Evolutionary conservation across 352 stramenopile genomes (phyloP).

Genomic region (Peronosclerospora sorghi): DNA sequence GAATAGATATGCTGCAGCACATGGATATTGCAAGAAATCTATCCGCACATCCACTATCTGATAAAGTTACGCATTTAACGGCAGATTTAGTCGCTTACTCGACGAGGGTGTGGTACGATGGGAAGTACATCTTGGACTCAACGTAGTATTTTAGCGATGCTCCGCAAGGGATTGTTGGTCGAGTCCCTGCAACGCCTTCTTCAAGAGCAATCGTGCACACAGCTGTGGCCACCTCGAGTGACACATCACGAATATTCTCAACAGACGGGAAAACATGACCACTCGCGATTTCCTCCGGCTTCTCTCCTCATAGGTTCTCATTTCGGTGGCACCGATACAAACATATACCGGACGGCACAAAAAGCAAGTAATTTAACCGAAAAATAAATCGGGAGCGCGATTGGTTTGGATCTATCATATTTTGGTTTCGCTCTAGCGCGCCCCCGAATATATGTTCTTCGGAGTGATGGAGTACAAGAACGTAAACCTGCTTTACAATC

Average conservation of each 20-base stretch:
- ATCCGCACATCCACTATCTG: neutral
- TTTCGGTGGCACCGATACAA: too few species aligned
- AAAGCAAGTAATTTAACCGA: conserved; percentile 77
- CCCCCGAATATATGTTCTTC: too few species aligned
- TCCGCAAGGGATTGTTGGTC: conserved; percentile 52
- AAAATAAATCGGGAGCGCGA: too few species aligned
- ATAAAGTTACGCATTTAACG: too few species aligned
- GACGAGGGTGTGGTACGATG: conserved; percentile 88
- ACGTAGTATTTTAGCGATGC: conserved; percentile 85
- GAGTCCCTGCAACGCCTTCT: conserved; percentile 78
- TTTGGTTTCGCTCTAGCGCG: too few species aligned
- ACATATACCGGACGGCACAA: too few species aligned
- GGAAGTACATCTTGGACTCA: conserved; percentile 91
- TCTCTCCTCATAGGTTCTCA: too few species aligned
- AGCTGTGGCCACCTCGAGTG: conserved; percentile 86
- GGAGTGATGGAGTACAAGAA: too few species aligned
- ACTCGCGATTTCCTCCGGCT: conserved; percentile 83
- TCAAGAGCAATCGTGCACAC: conserved; percentile 86
- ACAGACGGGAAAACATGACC: conserved; percentile 92
- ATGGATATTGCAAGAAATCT: too few species aligned
- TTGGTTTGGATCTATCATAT: too few species aligned
- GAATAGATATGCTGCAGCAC: too few species aligned
- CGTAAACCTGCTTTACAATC: too few species aligned
- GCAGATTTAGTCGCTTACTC: conserved; percentile 42
- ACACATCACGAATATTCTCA: conserved; percentile 89